These are phyloP conservation scores for Aspergillus sparsus DNA, from an alignment of 495 filamentous ascomycete species.

Conservation along the genomic window DNA sequence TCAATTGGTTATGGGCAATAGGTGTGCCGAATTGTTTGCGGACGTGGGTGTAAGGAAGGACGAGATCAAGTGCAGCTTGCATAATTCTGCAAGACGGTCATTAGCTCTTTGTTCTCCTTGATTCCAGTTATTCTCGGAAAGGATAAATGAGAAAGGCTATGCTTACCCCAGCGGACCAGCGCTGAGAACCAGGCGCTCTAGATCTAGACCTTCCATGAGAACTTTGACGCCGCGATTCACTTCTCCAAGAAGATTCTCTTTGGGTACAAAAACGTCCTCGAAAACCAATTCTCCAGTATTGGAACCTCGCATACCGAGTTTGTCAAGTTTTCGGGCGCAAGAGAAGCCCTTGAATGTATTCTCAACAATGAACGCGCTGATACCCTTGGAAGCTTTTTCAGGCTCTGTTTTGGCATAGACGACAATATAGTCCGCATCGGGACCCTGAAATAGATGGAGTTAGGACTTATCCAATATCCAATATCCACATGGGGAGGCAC, in stretches of 20 bases:
- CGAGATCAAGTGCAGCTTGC: slow-evolving; percentile 86
- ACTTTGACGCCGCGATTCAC: slow-evolving; percentile 83
- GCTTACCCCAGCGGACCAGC: slow-evolving; percentile 79
- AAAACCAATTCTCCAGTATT: slow-evolving; percentile 97
- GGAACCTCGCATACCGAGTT: slow-evolving; percentile 95
- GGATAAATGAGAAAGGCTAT: neutral
- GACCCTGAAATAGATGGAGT: slow-evolving; percentile 56
- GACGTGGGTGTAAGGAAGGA: slow-evolving; percentile 85
- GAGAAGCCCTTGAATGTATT: slow-evolving; percentile 74
- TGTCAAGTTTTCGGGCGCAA: slow-evolving; percentile 89
- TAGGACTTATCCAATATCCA: neutral
- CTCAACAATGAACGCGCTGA: slow-evolving; percentile 92
- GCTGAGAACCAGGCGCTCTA: slow-evolving; percentile 89
- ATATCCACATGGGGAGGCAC: neutral
- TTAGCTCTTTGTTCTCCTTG: neutral
- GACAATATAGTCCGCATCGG: slow-evolving; percentile 84
- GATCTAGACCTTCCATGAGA: slow-evolving; percentile 93
- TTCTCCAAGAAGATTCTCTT: slow-evolving; percentile 75
- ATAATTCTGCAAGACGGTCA: slow-evolving; percentile 65
- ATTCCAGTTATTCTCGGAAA: neutral
- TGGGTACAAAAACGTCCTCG: slow-evolving; percentile 87
- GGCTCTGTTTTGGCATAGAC: slow-evolving; percentile 96
- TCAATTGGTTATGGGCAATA: slow-evolving; percentile 88
- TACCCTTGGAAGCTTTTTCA: slow-evolving; percentile 79
- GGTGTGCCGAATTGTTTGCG: slow-evolving; percentile 87